phyloP scores from a whole-genome alignment of 1,284 basidiomycete genomes.

The Ustilago lituana region DNA sequence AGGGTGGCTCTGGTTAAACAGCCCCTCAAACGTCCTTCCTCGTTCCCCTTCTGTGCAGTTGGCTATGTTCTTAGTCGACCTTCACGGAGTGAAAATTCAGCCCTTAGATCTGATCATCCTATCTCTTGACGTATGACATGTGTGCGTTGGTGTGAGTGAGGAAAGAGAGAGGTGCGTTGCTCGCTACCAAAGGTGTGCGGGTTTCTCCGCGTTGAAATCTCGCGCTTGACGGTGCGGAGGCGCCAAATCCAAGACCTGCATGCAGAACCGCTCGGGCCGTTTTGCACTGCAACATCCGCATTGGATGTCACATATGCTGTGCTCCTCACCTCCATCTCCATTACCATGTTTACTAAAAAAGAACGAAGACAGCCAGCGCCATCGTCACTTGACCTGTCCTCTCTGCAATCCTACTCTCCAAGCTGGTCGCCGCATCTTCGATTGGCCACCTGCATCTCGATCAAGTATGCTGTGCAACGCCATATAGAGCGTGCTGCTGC shows the following conservation, averaged over 20 bases:
- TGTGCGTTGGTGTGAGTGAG: too few relatives aligned
- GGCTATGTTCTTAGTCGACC: conserved; percentile 6
- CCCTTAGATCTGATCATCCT: conserved; percentile 28
- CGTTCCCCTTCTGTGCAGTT: conserved; percentile 25
- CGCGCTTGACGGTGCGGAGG: too few relatives aligned
- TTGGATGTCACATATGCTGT: too few relatives aligned
- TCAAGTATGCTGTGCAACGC: conserved; percentile 49
- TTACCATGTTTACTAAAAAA: conserved; percentile 31
- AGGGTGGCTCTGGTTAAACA: conserved; percentile 55
- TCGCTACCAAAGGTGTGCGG: too few relatives aligned
- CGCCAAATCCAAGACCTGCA: too few relatives aligned
- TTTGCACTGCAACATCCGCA: too few relatives aligned
- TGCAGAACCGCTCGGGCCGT: too few relatives aligned
- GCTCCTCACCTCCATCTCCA: too few relatives aligned
- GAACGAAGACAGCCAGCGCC: conserved; percentile 2
- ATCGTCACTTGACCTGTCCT: conserved; percentile 48
- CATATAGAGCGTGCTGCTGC: conserved; percentile 38
- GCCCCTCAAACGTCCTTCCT: not conserved
- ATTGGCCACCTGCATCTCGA: conserved; percentile 56
- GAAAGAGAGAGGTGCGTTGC: too few relatives aligned
- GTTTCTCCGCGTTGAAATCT: too few relatives aligned
- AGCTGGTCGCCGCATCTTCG: conserved; percentile 54
- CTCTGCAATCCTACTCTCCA: conserved; percentile 57
- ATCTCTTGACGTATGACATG: not conserved
- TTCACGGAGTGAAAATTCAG: conserved; percentile 44